Conservation (phyloP, 2,329 filamentous ascomycete genomes). For the Nigrospora osmanthi region DNA sequence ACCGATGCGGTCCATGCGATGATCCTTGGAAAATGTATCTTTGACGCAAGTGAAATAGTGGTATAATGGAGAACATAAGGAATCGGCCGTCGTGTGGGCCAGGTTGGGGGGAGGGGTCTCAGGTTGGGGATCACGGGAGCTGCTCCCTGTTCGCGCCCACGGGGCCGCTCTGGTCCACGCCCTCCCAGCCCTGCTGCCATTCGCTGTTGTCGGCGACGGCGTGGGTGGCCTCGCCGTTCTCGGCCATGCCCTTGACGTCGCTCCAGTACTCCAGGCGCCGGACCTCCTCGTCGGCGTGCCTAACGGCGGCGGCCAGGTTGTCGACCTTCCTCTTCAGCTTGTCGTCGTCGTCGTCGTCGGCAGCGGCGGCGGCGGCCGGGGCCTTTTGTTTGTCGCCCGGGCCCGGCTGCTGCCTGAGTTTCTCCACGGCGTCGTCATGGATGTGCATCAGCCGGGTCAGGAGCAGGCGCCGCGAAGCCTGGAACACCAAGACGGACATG, state of each 20-base stretch:
- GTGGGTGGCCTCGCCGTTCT: conserved; percentile 36
- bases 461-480: conserved; percentile 73
- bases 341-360: too few species aligned
- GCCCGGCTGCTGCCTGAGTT: conserved; percentile 32
- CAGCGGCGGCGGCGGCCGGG: conserved; percentile 1
- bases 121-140: conserved; percentile 4
- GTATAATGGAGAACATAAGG: neutral
- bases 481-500: conserved; percentile 83
- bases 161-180: conserved; percentile 13
- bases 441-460: conserved; percentile 61
- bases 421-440: conserved; percentile 45
- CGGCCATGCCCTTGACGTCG: conserved; percentile 65
- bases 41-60: neutral
- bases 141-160: conserved; percentile 5
- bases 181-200: conserved; percentile 39
- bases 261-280: conserved; percentile 81
- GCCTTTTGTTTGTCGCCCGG: conserved; percentile 8
- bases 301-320: conserved; percentile 65
- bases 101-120: too few species aligned
- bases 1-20: neutral
- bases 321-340: conserved; percentile 40
- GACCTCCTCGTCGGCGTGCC: conserved; percentile 74
- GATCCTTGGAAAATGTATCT: neutral
- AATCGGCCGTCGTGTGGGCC: neutral
- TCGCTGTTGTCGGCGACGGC: conserved; percentile 34